These are phyloP conservation scores for Spirogloea muscicola DNA, from an alignment of 139 green algal species.

Conservation along the genomic window DNA sequence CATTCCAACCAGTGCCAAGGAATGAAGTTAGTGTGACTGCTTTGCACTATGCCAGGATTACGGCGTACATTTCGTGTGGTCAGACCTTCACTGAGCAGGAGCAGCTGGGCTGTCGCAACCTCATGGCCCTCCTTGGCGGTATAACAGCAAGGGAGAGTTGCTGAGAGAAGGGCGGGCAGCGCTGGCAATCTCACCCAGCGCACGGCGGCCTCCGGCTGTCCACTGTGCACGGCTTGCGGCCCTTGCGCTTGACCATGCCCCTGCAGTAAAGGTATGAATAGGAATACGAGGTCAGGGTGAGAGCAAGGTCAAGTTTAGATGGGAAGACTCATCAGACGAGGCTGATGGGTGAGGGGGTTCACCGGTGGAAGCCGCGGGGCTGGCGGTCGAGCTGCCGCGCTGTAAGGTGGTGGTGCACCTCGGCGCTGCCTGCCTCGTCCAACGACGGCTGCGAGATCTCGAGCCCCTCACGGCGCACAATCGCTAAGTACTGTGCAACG, in stretches of 20 bases:
- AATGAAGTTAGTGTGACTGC: neutral
- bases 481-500: constrained; percentile 6
- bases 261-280: neutral
- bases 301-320: neutral
- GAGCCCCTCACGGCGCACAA: neutral
- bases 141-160: neutral
- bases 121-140: neutral
- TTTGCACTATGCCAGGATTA: neutral
- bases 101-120: neutral
- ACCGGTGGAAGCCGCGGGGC: too few relatives aligned
- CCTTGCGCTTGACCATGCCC: too few relatives aligned
- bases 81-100: neutral
- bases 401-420: constrained; percentile 3
- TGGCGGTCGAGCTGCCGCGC: neutral
- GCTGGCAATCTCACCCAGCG: constrained; percentile 21
- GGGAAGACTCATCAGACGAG: neutral
- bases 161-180: too few relatives aligned
- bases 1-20: too few relatives aligned
- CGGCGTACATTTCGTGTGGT: neutral
- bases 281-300: neutral
- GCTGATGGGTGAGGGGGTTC: too few relatives aligned
- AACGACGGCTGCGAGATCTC: constrained; percentile 18
- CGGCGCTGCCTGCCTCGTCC: neutral
- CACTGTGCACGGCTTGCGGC: too few relatives aligned
- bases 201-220: constrained; percentile 2